phyloP scores from a whole-genome alignment of 306 rosid species.

The Notholithocarpus densiflorus region DNA sequence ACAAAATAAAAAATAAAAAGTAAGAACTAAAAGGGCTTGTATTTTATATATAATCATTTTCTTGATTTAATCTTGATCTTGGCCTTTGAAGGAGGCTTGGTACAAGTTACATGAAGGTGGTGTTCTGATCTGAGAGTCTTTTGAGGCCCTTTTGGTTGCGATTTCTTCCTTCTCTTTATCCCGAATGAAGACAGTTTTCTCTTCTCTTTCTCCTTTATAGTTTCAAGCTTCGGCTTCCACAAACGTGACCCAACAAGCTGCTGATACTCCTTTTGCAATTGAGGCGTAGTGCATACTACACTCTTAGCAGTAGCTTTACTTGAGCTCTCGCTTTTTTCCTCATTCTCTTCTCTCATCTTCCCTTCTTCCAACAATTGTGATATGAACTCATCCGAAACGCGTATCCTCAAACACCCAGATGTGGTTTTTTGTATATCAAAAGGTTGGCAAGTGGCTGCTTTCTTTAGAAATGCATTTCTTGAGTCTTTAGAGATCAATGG shows the following conservation, averaged over 20 bases:
- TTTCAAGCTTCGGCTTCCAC: constrained; percentile 44
- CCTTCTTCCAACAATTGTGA: constrained; percentile 27
- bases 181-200: constrained; percentile 29
- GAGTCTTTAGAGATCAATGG: background rate
- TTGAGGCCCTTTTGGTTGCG: constrained; percentile 1
- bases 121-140: background rate
- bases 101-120: background rate
- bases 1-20: background rate
- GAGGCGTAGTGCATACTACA: constrained; percentile 34
- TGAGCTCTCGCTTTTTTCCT: background rate
- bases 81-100: background rate
- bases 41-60: background rate
- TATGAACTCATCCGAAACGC: constrained; percentile 45
- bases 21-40: background rate
- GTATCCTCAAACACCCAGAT: constrained; percentile 30
- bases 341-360: background rate
- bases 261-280: constrained; percentile 31
- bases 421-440: constrained; percentile 33
- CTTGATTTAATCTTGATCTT: constrained; percentile 1
- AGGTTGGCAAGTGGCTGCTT: constrained; percentile 26
- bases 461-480: constrained; percentile 19
- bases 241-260: constrained; percentile 29
- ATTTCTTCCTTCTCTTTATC: constrained; percentile 22
- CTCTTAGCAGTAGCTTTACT: background rate
- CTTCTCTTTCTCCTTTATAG: constrained; percentile 31